Percentiles rank a stretch among this genome's conserved stretches.
Evolutionary conservation across 2,329 filamentous ascomycete species (phyloP).

Genomic region (Aschersonia sp.): DNA sequence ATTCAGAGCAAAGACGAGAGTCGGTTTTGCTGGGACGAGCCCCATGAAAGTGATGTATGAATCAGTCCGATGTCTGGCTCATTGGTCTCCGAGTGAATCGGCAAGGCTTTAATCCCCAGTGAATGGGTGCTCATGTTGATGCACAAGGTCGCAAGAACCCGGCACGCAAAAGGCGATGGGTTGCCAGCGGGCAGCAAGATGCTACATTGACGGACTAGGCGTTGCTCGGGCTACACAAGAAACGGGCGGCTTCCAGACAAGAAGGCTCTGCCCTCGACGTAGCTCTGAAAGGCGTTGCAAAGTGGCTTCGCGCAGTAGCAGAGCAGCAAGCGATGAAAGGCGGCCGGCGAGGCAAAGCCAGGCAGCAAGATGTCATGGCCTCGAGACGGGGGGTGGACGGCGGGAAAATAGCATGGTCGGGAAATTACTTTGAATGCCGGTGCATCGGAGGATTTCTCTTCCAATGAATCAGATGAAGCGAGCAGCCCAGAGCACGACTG

Average conservation of each 20-base stretch:
- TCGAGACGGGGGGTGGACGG: no score
- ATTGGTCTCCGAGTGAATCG: neutral
- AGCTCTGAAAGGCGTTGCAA: no score
- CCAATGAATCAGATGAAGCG: neutral
- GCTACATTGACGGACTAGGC: neutral
- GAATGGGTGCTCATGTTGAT: neutral
- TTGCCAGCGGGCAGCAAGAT: neutral
- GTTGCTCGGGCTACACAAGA: neutral
- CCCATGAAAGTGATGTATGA: neutral
- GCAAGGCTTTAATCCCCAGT: neutral
- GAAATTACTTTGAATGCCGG: no score
- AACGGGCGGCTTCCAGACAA: neutral
- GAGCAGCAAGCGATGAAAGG: neutral
- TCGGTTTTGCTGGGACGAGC: neutral
- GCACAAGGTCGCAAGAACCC: neutral
- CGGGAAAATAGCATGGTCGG: no score
- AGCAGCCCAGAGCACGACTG: neutral
- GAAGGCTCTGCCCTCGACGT: no score
- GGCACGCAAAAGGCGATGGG: neutral
- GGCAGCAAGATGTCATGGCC: neutral
- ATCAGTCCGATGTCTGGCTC: neutral
- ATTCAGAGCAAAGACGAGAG: neutral
- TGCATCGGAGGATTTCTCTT: no score
- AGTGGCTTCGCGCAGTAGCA: neutral
- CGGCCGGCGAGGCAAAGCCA: neutral